Conservation (phyloP, 306 rosid genomes). For the Notholithocarpus densiflorus region DNA sequence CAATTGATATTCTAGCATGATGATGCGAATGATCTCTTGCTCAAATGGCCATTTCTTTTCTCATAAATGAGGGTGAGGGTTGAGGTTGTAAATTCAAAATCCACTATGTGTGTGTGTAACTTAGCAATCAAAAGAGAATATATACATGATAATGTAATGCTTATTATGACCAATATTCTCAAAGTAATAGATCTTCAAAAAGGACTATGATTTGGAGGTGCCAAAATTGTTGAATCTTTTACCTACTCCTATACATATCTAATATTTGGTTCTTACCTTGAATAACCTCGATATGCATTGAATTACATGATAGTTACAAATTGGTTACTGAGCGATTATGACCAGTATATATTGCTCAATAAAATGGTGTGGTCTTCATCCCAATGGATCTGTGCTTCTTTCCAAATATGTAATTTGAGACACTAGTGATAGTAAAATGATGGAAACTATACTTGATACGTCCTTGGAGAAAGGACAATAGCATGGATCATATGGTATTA, state of each 20-base stretch:
- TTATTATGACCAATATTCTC: neutral
- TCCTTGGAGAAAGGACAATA: neutral
- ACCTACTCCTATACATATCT: neutral
- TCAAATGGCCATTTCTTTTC: too few species aligned
- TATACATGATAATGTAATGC: neutral
- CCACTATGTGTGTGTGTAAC: too few species aligned
- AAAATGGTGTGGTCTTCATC: neutral
- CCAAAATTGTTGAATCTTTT: neutral
- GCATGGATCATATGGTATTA: neutral
- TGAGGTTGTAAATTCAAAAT: too few species aligned
- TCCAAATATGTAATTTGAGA: neutral
- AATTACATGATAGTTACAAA: neutral
- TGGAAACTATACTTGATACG: neutral
- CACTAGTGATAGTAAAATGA: neutral
- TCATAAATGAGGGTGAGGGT: too few species aligned
- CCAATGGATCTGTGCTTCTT: neutral
- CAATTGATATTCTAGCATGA: neutral
- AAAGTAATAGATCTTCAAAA: neutral
- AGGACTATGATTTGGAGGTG: conserved; percentile 1
- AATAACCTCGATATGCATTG: neutral
- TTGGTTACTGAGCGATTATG: neutral
- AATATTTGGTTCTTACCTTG: neutral
- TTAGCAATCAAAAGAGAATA: too few species aligned
- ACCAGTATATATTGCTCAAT: neutral
- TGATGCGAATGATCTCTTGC: neutral